phyloP scores from a whole-genome alignment of 805 yeast genomes.

The Yarrowia sp. region DNA sequence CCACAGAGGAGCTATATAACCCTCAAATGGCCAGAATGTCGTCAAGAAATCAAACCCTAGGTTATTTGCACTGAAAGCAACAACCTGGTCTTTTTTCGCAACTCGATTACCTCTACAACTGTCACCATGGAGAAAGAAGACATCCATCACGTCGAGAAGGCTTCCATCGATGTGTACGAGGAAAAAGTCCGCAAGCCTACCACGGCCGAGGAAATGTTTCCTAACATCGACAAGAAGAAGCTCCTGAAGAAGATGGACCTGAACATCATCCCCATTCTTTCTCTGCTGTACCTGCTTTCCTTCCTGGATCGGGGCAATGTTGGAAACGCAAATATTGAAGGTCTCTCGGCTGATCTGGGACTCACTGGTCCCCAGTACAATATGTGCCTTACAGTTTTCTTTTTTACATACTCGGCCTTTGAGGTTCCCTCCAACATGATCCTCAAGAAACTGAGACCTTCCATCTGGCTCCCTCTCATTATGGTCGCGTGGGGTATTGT shows the following conservation, averaged over 20 bases:
- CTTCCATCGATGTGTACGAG: not conserved
- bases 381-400: slow-evolving; percentile 49
- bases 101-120: not conserved
- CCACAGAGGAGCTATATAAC: not conserved
- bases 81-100: not conserved
- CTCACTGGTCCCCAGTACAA: slow-evolving; percentile 44
- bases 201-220: slow-evolving; percentile 22
- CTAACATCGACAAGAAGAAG: slow-evolving; percentile 14
- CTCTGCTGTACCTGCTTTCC: slow-evolving; percentile 14
- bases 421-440: slow-evolving; percentile 47
- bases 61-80: not conserved
- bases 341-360: slow-evolving; percentile 44
- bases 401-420: slow-evolving; percentile 49
- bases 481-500: slow-evolving; percentile 17
- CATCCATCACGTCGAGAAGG: not conserved
- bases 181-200: not conserved
- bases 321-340: slow-evolving; percentile 53
- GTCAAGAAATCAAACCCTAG: not conserved
- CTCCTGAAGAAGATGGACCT: slow-evolving; percentile 27
- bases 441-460: slow-evolving; percentile 30
- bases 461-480: slow-evolving; percentile 1
- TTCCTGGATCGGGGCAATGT: slow-evolving; percentile 51
- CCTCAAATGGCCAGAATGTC: not conserved
- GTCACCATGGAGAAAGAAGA: not conserved
- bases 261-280: slow-evolving; percentile 23